Percentiles rank a stretch among this genome's conserved stretches.
These are phyloP conservation scores for Tulasnella sp. DNA, from an alignment of 768 basidiomycete genomes.

Conservation along the genomic window DNA sequence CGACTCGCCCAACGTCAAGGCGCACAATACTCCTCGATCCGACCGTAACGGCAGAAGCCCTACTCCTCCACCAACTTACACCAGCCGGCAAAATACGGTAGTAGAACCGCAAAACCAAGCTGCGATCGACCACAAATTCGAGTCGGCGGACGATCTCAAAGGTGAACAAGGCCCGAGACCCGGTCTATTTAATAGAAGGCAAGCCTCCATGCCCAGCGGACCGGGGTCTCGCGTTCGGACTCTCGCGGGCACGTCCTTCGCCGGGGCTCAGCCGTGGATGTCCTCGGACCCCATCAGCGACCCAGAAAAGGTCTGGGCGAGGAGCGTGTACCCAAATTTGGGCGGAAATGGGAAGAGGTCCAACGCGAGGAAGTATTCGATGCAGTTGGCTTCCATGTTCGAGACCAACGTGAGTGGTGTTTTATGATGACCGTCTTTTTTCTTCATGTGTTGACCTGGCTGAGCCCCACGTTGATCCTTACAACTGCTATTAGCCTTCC, in stretches of 20 bases:
- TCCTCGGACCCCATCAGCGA: not conserved
- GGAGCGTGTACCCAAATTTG: not conserved
- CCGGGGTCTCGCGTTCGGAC: slow-evolving; percentile 14
- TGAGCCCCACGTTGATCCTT: too few species aligned
- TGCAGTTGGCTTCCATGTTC: not conserved
- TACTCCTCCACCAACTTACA: not conserved
- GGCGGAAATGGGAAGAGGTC: not conserved
- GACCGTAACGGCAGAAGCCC: not conserved
- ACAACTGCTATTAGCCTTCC: too few species aligned
- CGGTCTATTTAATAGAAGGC: not conserved
- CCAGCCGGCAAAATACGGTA: not conserved
- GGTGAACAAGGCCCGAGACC: not conserved
- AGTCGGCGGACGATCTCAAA: not conserved
- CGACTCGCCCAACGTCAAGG: slow-evolving; percentile 22
- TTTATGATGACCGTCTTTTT: too few species aligned
- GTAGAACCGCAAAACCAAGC: not conserved
- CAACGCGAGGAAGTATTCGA: not conserved
- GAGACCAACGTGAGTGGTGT: not conserved
- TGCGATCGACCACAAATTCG: not conserved
- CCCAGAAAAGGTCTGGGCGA: slow-evolving; percentile 1
- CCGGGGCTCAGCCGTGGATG: slow-evolving; percentile 33
- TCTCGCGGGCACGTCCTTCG: slow-evolving; percentile 28
- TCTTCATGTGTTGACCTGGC: too few species aligned
- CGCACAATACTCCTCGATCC: not conserved
- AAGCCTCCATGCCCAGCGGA: not conserved